Percentiles rank a stretch among this genome's conserved stretches.
These are phyloP conservation scores for Polyrhizophydium stewartii DNA, from an alignment of 371 early-diverging fungal species.

Conservation along the genomic window DNA sequence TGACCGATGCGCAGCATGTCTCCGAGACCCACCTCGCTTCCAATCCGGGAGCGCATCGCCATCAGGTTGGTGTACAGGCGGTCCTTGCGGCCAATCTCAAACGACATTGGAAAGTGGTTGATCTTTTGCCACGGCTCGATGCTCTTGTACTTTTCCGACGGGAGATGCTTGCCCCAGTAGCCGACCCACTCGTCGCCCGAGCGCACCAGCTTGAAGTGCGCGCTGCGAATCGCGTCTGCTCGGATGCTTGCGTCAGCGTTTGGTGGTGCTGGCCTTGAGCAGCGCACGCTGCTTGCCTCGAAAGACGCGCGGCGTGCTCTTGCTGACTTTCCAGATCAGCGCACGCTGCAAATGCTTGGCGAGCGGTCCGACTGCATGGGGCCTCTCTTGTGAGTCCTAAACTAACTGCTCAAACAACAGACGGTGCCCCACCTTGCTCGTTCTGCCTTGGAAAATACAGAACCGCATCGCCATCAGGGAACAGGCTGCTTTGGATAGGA, in stretches of 20 bases:
- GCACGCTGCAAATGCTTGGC: neutral
- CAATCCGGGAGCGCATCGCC: constrained; percentile 12
- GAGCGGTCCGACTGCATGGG: neutral
- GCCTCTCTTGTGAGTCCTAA: too few species aligned
- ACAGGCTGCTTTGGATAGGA: constrained; percentile 9
- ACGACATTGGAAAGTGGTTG: constrained; percentile 43
- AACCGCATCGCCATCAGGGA: constrained; percentile 30
- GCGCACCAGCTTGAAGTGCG: constrained; percentile 30
- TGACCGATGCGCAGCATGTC: too few species aligned
- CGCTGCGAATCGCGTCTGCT: constrained; percentile 23
- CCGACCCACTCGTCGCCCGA: constrained; percentile 32
- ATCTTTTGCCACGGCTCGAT: constrained; percentile 39
- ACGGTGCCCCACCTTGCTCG: constrained; percentile 29
- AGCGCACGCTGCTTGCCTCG: constrained; percentile 15
- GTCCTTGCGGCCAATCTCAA: constrained; percentile 42
- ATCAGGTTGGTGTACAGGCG: constrained; percentile 22
- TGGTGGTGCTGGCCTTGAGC: neutral
- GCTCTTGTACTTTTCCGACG: constrained; percentile 22
- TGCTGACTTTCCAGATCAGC: constrained; percentile 33
- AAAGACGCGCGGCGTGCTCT: constrained; percentile 35
- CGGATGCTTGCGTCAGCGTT: neutral
- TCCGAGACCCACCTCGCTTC: neutral
- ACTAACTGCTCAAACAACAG: neutral
- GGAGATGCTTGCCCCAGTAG: constrained; percentile 39
- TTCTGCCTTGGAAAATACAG: constrained; percentile 30